Evolutionary conservation across 2,329 filamentous ascomycete genomes (phyloP).

Genomic region (Erysiphe pulchra): DNA sequence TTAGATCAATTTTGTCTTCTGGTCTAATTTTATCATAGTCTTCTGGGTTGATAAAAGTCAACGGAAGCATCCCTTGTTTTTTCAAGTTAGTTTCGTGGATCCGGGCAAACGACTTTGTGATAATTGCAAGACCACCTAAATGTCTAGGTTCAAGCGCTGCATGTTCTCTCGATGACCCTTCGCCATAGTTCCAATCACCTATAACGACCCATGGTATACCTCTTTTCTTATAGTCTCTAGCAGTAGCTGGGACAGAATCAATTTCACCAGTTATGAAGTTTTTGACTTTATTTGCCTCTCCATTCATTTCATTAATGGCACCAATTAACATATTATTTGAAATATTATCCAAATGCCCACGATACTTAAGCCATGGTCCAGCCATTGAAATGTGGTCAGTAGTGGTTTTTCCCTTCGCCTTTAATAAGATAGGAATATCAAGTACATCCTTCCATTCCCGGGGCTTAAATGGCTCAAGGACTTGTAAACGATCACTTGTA

Average conservation of each 20-base stretch:
- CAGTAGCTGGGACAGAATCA: conserved; percentile 74
- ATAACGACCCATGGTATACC: conserved; percentile 91
- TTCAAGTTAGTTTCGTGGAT: conserved; percentile 99
- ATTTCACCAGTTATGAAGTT: conserved; percentile 67
- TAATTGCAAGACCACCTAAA: conserved; percentile 89
- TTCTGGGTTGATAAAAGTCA: conserved; percentile 80
- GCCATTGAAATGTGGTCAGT: conserved; percentile 97
- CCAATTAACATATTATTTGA: conserved; percentile 99
- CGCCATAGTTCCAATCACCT: conserved; percentile 99
- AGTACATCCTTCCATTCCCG: conserved; percentile 84
- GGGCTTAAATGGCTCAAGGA: conserved; percentile 59
- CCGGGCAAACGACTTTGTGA: conserved; percentile 86
- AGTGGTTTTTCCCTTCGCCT: conserved; percentile 86
- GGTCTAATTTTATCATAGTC: conserved; percentile 96
- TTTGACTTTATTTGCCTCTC: conserved; percentile 91
- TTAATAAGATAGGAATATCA: conserved; percentile 81
- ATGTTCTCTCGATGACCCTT: conserved; percentile 93
- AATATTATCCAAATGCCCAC: conserved; percentile 97
- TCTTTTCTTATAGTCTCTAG: conserved; percentile 95
- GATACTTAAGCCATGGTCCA: conserved; percentile 94
- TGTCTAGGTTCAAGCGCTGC: conserved; percentile 93
- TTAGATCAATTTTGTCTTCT: conserved; percentile 71
- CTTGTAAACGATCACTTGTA: conserved; percentile 76
- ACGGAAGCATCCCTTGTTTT: conserved; percentile 99
- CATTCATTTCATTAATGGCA: conserved; percentile 87